Evolutionary conservation across 2,329 filamentous ascomycete species (phyloP).

Genomic region (Pseudopyrenochaeta lycopersici): DNA sequence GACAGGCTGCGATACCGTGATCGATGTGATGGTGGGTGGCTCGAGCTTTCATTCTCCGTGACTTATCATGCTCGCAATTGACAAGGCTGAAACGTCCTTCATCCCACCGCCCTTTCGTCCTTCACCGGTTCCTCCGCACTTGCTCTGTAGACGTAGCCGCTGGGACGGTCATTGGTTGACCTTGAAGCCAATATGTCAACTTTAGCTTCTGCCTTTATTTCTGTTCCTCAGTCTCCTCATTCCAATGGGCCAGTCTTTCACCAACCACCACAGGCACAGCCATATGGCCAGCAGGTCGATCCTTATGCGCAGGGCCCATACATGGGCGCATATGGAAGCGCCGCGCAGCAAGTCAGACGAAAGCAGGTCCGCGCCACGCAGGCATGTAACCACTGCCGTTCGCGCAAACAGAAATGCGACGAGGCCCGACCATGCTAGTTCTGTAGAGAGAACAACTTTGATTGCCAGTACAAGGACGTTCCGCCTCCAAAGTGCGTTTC

Average conservation of each 20-base stretch:
- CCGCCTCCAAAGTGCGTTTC: slow-evolving; percentile 83
- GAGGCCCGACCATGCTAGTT: slow-evolving; percentile 57
- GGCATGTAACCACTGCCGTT: slow-evolving; percentile 72
- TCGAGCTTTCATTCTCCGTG: no score
- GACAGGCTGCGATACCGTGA: no score
- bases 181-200: no score
- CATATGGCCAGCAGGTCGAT: slow-evolving; percentile 39
- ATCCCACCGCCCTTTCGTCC: no score
- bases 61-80: no score
- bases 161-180: no score
- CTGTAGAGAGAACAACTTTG: slow-evolving; percentile 84
- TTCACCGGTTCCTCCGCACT: no score
- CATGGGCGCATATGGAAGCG: slow-evolving; percentile 38
- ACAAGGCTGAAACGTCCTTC: no score
- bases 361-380: slow-evolving; percentile 51
- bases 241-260: slow-evolving; percentile 43
- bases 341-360: slow-evolving; percentile 35
- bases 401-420: slow-evolving; percentile 54
- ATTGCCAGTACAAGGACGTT: slow-evolving; percentile 90
- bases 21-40: no score
- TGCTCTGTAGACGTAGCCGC: no score
- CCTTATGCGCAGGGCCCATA: slow-evolving; percentile 38
- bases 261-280: slow-evolving; percentile 35
- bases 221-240: no score
- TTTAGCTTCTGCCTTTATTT: no score